These are phyloP conservation scores for Shiraia bambusicola DNA, from an alignment of 2,329 filamentous ascomycete species.

Conservation along the genomic window DNA sequence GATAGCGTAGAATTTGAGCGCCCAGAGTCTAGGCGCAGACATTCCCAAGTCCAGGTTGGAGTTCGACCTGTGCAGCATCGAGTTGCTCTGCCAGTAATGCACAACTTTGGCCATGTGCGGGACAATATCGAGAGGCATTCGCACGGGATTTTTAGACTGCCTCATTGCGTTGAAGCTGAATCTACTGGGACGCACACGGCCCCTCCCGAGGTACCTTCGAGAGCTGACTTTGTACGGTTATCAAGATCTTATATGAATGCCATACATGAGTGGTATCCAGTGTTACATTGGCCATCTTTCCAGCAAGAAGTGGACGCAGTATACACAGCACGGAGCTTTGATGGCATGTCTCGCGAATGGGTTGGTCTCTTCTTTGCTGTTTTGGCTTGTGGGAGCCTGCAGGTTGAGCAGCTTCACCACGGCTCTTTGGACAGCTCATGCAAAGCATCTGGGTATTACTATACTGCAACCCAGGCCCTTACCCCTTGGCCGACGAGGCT, in stretches of 20 bases:
- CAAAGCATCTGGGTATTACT: conserved; percentile 67
- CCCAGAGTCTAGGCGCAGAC: conserved; percentile 47
- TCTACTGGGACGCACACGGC: conserved; percentile 49
- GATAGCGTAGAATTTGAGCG: conserved; percentile 48
- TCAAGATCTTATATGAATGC: conserved; percentile 74
- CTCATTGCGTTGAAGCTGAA: conserved; percentile 58
- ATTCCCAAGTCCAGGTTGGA: conserved; percentile 32
- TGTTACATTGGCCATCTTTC: conserved; percentile 87
- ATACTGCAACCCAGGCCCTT: conserved; percentile 67
- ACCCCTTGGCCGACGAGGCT: conserved; percentile 82
- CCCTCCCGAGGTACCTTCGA: conserved; percentile 68
- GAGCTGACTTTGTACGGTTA: conserved; percentile 68
- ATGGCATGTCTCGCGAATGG: conserved; percentile 68
- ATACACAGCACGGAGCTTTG: conserved; percentile 65
- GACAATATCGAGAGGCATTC: conserved; percentile 72
- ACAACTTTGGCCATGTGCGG: conserved; percentile 71
- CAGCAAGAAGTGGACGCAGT: conserved; percentile 72
- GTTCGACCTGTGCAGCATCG: conserved; percentile 40
- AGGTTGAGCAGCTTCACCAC: conserved; percentile 59
- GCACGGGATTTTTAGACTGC: conserved; percentile 77
- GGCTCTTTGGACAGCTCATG: conserved; percentile 56
- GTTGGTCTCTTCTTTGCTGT: conserved; percentile 79
- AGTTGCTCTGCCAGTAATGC: conserved; percentile 61
- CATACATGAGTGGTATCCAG: conserved; percentile 77
- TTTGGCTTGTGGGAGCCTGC: conserved; percentile 78